A percentile compares a stretch with the other conserved stretches of the same genome.
Evolutionary conservation across 2,329 filamentous ascomycete species (phyloP).

Genomic region (Exophiala spinifera): DNA sequence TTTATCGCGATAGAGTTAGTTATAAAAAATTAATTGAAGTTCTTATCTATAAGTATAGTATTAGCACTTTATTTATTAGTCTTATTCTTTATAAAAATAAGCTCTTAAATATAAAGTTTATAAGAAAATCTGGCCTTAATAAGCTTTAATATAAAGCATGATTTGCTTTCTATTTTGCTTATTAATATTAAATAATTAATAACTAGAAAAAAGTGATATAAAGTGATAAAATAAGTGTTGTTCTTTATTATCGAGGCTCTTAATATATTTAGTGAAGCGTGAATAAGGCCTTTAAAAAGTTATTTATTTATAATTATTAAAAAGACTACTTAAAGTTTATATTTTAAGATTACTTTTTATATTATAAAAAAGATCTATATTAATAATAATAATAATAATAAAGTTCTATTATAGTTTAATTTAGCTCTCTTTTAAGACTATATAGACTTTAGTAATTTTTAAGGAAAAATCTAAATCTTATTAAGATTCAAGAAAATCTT

Average conservation of each 20-base stretch:
- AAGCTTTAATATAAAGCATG: constrained; percentile 7
- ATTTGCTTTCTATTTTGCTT: constrained; percentile 15
- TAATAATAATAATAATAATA: too few relatives aligned
- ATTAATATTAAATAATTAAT: constrained; percentile 27
- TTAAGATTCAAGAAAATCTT: too few relatives aligned
- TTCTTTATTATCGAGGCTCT: constrained; percentile 14
- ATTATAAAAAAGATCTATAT: constrained; percentile 6
- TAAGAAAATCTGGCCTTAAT: constrained; percentile 19
- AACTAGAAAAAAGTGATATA: constrained; percentile 30
- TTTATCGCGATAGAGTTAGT: constrained; percentile 5
- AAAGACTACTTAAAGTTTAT: constrained; percentile 30
- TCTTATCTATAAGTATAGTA: constrained; percentile 11
- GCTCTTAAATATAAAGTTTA: constrained; percentile 19
- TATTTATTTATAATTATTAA: constrained; percentile 19
- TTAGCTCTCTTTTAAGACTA: too few relatives aligned
- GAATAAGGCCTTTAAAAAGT: constrained; percentile 16
- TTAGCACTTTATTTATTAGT: constrained; percentile 2
- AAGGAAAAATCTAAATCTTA: too few relatives aligned
- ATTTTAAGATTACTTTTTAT: constrained; percentile 26
- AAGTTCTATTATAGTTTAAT: too few relatives aligned
- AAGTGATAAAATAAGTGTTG: constrained; percentile 25
- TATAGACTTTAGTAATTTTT: too few relatives aligned
- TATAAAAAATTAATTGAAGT: constrained; percentile 21
- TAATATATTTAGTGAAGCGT: constrained; percentile 14
- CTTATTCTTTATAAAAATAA: constrained; percentile 12